Base-by-base conservation (phyloP, 176 grass and related monocot genomes). In the Guadua angustifolia region DNA sequence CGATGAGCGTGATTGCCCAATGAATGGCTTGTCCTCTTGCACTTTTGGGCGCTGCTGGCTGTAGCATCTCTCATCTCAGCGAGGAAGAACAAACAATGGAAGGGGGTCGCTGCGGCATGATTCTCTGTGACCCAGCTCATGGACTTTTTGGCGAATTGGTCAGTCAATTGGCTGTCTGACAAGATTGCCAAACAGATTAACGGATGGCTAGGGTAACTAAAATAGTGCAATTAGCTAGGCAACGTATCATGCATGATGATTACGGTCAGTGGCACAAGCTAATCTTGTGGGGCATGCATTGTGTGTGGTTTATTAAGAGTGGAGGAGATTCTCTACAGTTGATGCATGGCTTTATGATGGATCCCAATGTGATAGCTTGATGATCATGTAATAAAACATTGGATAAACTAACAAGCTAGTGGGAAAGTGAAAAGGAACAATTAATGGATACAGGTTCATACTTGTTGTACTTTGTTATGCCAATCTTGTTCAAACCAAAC, bases 331-430 rank as follows among this genome's bases (percentile, higher is more conserved):
- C 86, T 78, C 65, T 83, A n/a, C 55, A 46, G 62, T 7, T 55
- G 86, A 83, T 87, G 32, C 6, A 52, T 79, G n/a, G 55, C 65
- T 83, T 88, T 88, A 44, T 33, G 45, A 88, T 77, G 73, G 45
- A 88, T 88, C 79, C 80, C 57, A 78, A 83, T 58, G 79, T 35
- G 69, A 63, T 26, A 7, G 67, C 14, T 51, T 86, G 43, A 82
- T 43, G 42, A 59, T 73, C 44, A 24, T 52, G 40, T 19, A 47
- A 15, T 38, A 47, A 15, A 24, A 45, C 14, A 5, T 29, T 29
- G 11, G 38, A 67, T 57, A 45, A 18, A 32, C 19, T 24, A 35
- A 10, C n/a, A 53, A 39, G 22, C 6, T 73, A 7, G 44, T 69
- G 49, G 17, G 9, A 46, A 85, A 58, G 62, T 1, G 12, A 52